A percentile compares a stretch with the other conserved stretches of the same genome.
phyloP scores from a whole-genome alignment of 2,329 filamentous ascomycete genomes.

The Neospermospora avenae region DNA sequence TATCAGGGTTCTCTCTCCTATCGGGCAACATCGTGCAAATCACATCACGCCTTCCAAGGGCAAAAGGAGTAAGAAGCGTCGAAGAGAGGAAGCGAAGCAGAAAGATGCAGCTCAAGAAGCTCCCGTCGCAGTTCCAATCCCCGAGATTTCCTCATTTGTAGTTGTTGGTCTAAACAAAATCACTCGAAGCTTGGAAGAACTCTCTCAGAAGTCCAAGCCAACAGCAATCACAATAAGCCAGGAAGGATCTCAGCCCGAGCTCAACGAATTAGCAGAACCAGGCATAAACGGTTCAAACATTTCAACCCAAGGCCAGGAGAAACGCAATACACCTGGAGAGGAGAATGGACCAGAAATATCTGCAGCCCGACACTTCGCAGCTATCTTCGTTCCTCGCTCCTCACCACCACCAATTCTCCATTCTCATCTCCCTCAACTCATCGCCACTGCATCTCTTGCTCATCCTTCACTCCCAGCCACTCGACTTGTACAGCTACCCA shows the following conservation, averaged over 20 bases:
- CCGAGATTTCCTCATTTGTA: constrained; percentile 54
- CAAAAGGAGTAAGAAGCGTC: constrained; percentile 53
- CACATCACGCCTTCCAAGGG: constrained; percentile 58
- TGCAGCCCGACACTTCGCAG: constrained; percentile 33
- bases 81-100: constrained; percentile 39
- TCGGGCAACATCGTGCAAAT: constrained; percentile 58
- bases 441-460: constrained; percentile 47
- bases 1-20: constrained; percentile 56
- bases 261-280: background rate
- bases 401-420: constrained; percentile 57
- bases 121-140: constrained; percentile 37
- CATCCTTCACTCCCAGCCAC: constrained; percentile 41
- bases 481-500: constrained; percentile 61
- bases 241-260: background rate
- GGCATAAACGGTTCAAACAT: background rate
- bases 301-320: background rate
- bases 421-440: constrained; percentile 56
- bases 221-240: background rate
- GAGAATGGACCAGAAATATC: background rate
- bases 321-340: background rate
- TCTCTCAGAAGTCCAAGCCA: constrained; percentile 21
- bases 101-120: constrained; percentile 17
- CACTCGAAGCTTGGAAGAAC: constrained; percentile 49
- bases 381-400: constrained; percentile 56
- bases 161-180: constrained; percentile 65